A percentile compares a stretch with the other conserved stretches of the same genome.
phyloP scores from a whole-genome alignment of 169 alveolate genomes.

The Fabrea salina region DNA sequence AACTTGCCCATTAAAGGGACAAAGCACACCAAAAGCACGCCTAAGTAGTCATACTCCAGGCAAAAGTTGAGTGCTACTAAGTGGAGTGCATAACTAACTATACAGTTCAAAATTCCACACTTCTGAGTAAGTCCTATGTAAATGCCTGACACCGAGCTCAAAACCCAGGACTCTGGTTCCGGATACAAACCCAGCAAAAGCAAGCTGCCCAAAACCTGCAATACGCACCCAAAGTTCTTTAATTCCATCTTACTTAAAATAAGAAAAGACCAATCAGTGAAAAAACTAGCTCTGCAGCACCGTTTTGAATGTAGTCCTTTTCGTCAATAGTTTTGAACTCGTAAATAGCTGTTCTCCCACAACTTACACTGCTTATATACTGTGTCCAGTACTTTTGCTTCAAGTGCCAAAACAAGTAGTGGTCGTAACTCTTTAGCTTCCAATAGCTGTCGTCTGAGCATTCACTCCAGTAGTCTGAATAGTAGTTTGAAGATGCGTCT shows the following conservation, averaged over 20 bases:
- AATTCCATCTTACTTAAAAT: not conserved
- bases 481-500: not conserved
- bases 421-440: not conserved
- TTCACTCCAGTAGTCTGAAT: not conserved
- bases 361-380: not conserved
- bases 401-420: conserved; percentile 2
- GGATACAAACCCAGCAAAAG: too few species aligned
- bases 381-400: not conserved
- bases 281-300: not conserved
- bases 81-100: too few species aligned
- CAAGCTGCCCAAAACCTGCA: too few species aligned
- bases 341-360: not conserved
- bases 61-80: too few species aligned
- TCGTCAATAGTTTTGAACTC: not conserved
- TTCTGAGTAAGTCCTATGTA: too few species aligned
- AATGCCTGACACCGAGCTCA: too few species aligned
- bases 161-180: too few species aligned
- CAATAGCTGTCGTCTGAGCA: not conserved
- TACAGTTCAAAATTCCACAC: too few species aligned
- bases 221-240: too few species aligned
- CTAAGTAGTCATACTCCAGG: too few species aligned
- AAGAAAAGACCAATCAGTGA: not conserved
- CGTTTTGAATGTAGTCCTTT: not conserved
- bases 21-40: too few species aligned
- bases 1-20: too few species aligned